These are phyloP conservation scores for Termitomyces sp. DNA, from an alignment of 768 basidiomycete genomes.

Conservation along the genomic window DNA sequence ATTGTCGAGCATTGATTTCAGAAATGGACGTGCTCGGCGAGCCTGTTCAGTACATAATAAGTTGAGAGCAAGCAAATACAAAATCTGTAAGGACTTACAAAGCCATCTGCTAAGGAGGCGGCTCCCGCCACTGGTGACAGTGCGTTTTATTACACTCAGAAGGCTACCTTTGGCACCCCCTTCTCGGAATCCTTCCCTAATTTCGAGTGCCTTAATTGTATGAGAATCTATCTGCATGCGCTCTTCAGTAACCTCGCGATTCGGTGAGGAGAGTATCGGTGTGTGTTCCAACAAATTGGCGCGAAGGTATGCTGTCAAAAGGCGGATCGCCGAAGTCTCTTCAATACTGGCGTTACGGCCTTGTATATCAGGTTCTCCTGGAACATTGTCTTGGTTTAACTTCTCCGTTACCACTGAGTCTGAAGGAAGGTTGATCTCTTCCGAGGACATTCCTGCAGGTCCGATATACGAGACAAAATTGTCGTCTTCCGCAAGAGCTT, in stretches of 20 bases:
- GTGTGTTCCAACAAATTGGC: conserved; percentile 72
- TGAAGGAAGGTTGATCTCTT: background rate
- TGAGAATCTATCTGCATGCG: conserved; percentile 90
- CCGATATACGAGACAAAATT: conserved; percentile 47
- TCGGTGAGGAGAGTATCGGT: conserved; percentile 56
- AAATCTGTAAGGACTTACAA: conserved; percentile 49
- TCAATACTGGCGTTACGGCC: conserved; percentile 18
- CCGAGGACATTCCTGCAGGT: conserved; percentile 5
- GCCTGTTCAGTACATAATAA: conserved; percentile 36
- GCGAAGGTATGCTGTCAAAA: conserved; percentile 62
- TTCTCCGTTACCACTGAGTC: background rate
- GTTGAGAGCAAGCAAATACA: background rate
- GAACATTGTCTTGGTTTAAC: background rate
- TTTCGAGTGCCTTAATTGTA: conserved; percentile 85
- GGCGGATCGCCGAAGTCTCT: conserved; percentile 52
- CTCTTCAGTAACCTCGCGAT: conserved; percentile 43
- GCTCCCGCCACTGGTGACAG: conserved; percentile 70
- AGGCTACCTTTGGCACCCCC: conserved; percentile 72
- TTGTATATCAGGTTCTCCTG: background rate
- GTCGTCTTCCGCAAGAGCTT: conserved; percentile 47
- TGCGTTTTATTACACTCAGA: conserved; percentile 68
- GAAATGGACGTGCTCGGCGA: conserved; percentile 73
- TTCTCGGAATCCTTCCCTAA: conserved; percentile 68
- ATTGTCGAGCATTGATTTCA: conserved; percentile 71
- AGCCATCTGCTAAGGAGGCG: conserved; percentile 72